A percentile compares a stretch with the other conserved stretches of the same genome.
phyloP scores from a whole-genome alignment of 805 yeast species.

The Lipomyces orientalis region DNA sequence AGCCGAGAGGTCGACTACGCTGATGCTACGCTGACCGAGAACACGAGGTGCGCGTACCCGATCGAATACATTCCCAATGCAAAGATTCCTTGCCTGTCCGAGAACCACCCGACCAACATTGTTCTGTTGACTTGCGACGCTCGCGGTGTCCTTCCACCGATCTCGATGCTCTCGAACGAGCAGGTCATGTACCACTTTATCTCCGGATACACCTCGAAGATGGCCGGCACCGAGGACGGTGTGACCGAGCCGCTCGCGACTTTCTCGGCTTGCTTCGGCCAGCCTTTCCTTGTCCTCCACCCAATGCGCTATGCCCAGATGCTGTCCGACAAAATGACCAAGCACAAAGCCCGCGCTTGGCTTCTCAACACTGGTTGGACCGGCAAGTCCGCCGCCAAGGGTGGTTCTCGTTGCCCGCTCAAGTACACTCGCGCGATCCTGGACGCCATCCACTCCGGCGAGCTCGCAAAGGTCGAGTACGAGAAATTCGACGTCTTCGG shows the following conservation, averaged over 20 bases:
- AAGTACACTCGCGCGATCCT: conserved; percentile 96
- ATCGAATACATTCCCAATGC: conserved; percentile 96
- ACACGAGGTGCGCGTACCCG: conserved; percentile 98
- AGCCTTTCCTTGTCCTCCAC: conserved; percentile 96
- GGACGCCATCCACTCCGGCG: conserved; percentile 93
- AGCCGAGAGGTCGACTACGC: conserved; percentile 85
- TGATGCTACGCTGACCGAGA: conserved; percentile 85
- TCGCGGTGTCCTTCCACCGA: conserved; percentile 96
- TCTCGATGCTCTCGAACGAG: conserved; percentile 87
- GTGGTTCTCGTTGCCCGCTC: conserved; percentile 97
- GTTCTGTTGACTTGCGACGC: conserved; percentile 96
- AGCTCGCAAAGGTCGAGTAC: conserved; percentile 75
- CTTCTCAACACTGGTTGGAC: conserved; percentile 98
- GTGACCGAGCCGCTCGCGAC: conserved; percentile 98
- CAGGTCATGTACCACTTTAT: conserved; percentile 99
- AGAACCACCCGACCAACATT: conserved; percentile 89
- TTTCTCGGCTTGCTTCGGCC: conserved; percentile 98
- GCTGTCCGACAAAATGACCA: conserved; percentile 87
- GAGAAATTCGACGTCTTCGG: conserved; percentile 88
- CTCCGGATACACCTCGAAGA: conserved; percentile 97
- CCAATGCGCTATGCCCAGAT: conserved; percentile 98
- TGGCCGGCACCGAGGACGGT: conserved; percentile 99
- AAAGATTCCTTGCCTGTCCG: conserved; percentile 90
- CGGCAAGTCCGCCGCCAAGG: conserved; percentile 87
- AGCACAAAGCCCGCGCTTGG: conserved; percentile 94